Conservation (phyloP, 1,139 yeast species). For the Taphrina wiesneri region DNA sequence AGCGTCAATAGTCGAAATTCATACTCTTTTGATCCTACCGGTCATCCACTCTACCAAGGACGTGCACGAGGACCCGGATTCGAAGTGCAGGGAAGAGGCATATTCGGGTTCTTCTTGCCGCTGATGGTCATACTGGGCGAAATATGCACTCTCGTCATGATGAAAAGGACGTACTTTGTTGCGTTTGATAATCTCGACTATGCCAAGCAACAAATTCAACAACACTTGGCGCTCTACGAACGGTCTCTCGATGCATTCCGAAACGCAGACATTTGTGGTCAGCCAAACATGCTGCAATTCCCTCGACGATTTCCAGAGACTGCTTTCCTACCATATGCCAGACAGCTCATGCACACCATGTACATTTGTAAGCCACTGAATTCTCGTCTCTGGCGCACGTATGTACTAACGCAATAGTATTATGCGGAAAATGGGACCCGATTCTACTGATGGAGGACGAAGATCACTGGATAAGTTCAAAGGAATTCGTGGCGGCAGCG, state of each 20-base stretch:
- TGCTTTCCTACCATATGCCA: conserved; percentile 40
- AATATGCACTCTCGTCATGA: conserved; percentile 39
- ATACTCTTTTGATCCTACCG: neutral
- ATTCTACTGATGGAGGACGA: conserved; percentile 40
- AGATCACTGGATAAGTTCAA: conserved; percentile 41
- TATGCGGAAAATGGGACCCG: conserved; percentile 41
- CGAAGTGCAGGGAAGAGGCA: conserved; percentile 39
- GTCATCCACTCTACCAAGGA: conserved; percentile 17
- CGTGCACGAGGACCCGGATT: conserved; percentile 26
- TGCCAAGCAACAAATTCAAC: conserved; percentile 31
- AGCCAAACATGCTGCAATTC: neutral
- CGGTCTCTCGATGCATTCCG: conserved; percentile 33
- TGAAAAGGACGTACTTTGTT: conserved; percentile 36
- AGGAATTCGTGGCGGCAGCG: conserved; percentile 42
- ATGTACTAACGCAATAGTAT: conserved; percentile 10
- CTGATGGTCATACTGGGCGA: conserved; percentile 41
- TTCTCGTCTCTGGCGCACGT: neutral
- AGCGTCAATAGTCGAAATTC: conserved; percentile 6
- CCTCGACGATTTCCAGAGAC: conserved; percentile 20
- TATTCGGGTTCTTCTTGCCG: conserved; percentile 41
- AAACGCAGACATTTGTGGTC: neutral
- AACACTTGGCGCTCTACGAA: conserved; percentile 36
- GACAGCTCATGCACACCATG: conserved; percentile 40
- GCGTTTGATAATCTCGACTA: conserved; percentile 15
- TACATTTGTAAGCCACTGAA: conserved; percentile 26